Percentiles rank a stretch among this genome's conserved stretches.
These are phyloP conservation scores for Tieghemostelium lacteum DNA, from an alignment of 78 protist genomes.

Conservation along the genomic window DNA sequence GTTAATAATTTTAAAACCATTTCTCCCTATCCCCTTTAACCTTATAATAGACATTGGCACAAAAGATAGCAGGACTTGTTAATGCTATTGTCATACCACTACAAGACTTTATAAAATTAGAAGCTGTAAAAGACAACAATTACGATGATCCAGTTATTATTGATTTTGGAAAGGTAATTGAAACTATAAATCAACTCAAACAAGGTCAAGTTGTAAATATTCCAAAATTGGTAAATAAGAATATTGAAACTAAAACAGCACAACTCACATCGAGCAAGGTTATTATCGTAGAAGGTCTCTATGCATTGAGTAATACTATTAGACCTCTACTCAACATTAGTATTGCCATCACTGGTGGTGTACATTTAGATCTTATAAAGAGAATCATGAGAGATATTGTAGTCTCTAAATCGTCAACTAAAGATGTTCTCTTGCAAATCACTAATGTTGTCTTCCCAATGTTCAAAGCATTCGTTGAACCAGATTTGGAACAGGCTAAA, in stretches of 20 bases:
- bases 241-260: constrained; percentile 26
- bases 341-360: constrained; percentile 85
- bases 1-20: too few relatives aligned
- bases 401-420: constrained; percentile 43
- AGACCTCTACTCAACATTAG: constrained; percentile 61
- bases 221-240: constrained; percentile 68
- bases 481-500: constrained; percentile 76
- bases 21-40: too few relatives aligned
- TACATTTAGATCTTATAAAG: constrained; percentile 82
- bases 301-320: constrained; percentile 65
- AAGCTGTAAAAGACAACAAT: constrained; percentile 78
- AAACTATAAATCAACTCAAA: constrained; percentile 51
- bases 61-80: constrained; percentile 55
- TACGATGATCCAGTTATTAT: constrained; percentile 77
- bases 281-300: constrained; percentile 74
- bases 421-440: constrained; percentile 80
- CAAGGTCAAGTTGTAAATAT: constrained; percentile 40
- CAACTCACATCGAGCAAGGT: constrained; percentile 37
- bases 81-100: constrained; percentile 55
- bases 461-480: constrained; percentile 86
- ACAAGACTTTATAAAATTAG: constrained; percentile 71
- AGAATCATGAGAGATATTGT: constrained; percentile 81
- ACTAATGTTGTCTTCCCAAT: constrained; percentile 85
- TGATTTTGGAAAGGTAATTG: constrained; percentile 64
- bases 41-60: constrained; percentile 63